Percentiles rank a stretch among this genome's conserved stretches.
Evolutionary conservation across 2,329 filamentous ascomycete genomes (phyloP).

Genomic region (Orbilia javanica): DNA sequence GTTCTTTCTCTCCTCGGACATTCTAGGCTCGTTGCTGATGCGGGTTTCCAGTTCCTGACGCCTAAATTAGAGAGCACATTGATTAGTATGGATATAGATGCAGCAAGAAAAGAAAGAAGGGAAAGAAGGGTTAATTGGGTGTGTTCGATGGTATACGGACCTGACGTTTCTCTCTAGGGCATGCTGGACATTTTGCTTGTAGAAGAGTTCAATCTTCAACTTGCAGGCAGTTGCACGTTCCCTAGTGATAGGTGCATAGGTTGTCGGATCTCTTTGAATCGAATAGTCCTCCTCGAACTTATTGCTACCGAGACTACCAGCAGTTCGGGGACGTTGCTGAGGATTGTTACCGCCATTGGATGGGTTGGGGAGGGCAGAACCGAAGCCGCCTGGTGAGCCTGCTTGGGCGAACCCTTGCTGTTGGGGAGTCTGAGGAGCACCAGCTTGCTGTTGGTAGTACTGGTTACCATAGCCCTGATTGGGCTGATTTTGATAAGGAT

Average conservation of each 20-base stretch:
- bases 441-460: constrained; percentile 68
- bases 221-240: constrained; percentile 77
- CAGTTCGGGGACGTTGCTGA: constrained; percentile 83
- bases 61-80: constrained; percentile 67
- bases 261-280: constrained; percentile 78
- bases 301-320: constrained; percentile 85
- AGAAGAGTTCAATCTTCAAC: constrained; percentile 80
- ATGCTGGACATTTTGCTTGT: constrained; percentile 97
- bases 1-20: constrained; percentile 79
- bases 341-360: constrained; percentile 65
- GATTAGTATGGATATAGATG: constrained; percentile 21
- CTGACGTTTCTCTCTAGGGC: constrained; percentile 94
- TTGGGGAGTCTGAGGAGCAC: constrained; percentile 84
- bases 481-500: constrained; percentile 43
- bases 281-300: constrained; percentile 83
- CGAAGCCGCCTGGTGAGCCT: constrained; percentile 72
- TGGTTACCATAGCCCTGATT: constrained; percentile 55
- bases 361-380: constrained; percentile 76
- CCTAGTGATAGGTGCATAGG: constrained; percentile 77
- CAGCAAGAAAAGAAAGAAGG: background rate
- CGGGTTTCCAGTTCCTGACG: constrained; percentile 92
- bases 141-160: constrained; percentile 70
- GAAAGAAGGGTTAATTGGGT: background rate
- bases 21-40: constrained; percentile 76
- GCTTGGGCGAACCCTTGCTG: constrained; percentile 96